Conservation (phyloP, 768 basidiomycete species). For the Termitomyces sp. region DNA sequence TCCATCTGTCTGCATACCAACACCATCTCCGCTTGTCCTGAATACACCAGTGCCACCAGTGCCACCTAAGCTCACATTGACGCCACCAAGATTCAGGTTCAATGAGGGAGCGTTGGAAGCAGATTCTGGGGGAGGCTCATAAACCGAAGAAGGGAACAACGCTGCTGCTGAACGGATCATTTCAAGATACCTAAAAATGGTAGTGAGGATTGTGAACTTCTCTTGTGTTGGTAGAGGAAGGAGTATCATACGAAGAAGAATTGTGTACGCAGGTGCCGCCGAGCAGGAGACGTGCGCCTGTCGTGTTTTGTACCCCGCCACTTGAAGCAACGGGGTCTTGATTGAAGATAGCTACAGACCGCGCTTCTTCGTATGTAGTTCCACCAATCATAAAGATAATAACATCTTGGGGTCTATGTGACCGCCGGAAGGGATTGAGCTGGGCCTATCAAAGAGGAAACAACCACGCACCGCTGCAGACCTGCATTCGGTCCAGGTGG, state of each 20-base stretch:
- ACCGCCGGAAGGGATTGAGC: neutral
- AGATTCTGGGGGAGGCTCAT: slow-evolving; percentile 73
- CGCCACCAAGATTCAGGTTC: slow-evolving; percentile 87
- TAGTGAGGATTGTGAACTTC: slow-evolving; percentile 7
- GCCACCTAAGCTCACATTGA: slow-evolving; percentile 93
- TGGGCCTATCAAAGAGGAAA: neutral
- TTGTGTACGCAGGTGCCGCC: slow-evolving; percentile 97
- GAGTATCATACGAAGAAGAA: slow-evolving; percentile 69
- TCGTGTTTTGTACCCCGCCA: slow-evolving; percentile 41
- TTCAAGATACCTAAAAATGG: slow-evolving; percentile 64
- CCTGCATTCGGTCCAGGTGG: slow-evolving; percentile 58
- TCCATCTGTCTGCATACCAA: slow-evolving; percentile 79
- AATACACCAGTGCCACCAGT: slow-evolving; percentile 80
- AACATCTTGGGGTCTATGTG: slow-evolving; percentile 82
- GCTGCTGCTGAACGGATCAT: slow-evolving; percentile 77
- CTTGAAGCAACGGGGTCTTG: slow-evolving; percentile 61
- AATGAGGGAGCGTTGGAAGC: slow-evolving; percentile 70
- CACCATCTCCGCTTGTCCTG: slow-evolving; percentile 68
- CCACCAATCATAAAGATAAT: slow-evolving; percentile 98
- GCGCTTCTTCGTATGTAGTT: slow-evolving; percentile 92
- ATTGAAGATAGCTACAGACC: slow-evolving; percentile 80
- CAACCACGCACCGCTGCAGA: slow-evolving; percentile 55
- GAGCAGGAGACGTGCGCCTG: slow-evolving; percentile 74
- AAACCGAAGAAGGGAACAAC: slow-evolving; percentile 59
- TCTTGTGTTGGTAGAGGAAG: neutral